phyloP scores from a whole-genome alignment of 768 basidiomycete genomes.

The Boletus pseudopeckii region DNA sequence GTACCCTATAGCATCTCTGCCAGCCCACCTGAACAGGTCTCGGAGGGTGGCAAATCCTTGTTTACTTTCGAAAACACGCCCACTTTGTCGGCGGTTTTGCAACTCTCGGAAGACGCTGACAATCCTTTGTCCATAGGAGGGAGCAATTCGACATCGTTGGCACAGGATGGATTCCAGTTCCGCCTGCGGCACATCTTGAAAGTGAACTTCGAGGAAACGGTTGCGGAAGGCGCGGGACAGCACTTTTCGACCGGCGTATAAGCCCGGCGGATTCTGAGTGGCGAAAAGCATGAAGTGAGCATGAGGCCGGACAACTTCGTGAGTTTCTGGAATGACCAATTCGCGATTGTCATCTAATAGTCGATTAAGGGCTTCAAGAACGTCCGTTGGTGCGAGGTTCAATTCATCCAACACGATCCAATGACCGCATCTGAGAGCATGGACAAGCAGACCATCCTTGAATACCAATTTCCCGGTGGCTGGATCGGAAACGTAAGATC shows the following conservation, averaged over 20 bases:
- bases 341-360: conserved; percentile 97
- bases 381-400: conserved; percentile 96
- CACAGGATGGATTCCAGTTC: conserved; percentile 95
- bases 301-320: conserved; percentile 90
- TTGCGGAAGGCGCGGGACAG: conserved; percentile 95
- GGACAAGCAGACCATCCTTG: conserved; percentile 90
- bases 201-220: conserved; percentile 96
- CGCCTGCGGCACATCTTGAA: conserved; percentile 91
- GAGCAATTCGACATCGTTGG: conserved; percentile 88
- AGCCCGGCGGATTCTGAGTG: conserved; percentile 94
- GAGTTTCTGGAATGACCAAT: conserved; percentile 91
- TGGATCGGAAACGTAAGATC: conserved; percentile 93
- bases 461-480: conserved; percentile 91
- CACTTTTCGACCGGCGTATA: conserved; percentile 93
- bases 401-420: conserved; percentile 99
- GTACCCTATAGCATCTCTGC: conserved; percentile 81
- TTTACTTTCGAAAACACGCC: conserved; percentile 96
- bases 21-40: conserved; percentile 97
- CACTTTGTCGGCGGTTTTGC: conserved; percentile 85
- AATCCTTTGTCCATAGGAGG: conserved; percentile 88
- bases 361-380: conserved; percentile 94
- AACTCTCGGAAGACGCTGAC: conserved; percentile 91
- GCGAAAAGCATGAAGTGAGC: conserved; percentile 98
- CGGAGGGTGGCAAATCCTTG: conserved; percentile 95
- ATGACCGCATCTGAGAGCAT: conserved; percentile 84